Conservation (phyloP, 2,329 filamentous ascomycete species). For the Cladosporium sp. region DNA sequence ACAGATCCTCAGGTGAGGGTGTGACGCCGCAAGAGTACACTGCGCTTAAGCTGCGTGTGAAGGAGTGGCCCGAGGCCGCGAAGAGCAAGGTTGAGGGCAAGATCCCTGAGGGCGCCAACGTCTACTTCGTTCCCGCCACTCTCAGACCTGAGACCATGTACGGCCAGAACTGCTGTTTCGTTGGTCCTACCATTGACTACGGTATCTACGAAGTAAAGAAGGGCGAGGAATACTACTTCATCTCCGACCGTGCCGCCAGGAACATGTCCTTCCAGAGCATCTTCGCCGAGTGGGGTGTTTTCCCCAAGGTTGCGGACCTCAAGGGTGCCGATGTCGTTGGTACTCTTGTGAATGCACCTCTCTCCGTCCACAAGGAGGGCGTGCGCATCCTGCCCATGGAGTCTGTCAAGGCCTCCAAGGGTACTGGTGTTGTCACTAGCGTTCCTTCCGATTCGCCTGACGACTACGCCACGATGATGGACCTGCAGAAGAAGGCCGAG, state of each 20-base stretch:
- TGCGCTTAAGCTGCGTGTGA: slow-evolving; percentile 82
- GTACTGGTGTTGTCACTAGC: slow-evolving; percentile 91
- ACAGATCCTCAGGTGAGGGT: slow-evolving; percentile 74
- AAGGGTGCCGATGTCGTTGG: slow-evolving; percentile 77
- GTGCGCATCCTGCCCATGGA: slow-evolving; percentile 95
- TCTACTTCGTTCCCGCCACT: slow-evolving; percentile 89
- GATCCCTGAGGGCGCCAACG: slow-evolving; percentile 69
- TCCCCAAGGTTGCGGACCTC: slow-evolving; percentile 70
- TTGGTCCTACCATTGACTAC: slow-evolving; percentile 84
- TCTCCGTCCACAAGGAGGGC: slow-evolving; percentile 77
- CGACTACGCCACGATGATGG: slow-evolving; percentile 82
- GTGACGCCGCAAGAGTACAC: slow-evolving; percentile 88
- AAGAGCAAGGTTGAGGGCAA: slow-evolving; percentile 68
- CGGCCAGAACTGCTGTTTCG: slow-evolving; percentile 92
- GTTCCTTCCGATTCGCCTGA: slow-evolving; percentile 95
- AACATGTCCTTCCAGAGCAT: slow-evolving; percentile 96
- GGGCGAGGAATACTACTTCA: slow-evolving; percentile 68
- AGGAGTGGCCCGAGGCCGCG: slow-evolving; percentile 79
- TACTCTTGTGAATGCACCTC: slow-evolving; percentile 81
- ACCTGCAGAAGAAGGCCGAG: slow-evolving; percentile 89
- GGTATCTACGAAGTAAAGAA: slow-evolving; percentile 70
- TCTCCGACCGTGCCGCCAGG: slow-evolving; percentile 75
- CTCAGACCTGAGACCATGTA: slow-evolving; percentile 98
- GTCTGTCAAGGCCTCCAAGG: slow-evolving; percentile 83
- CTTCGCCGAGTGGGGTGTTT: slow-evolving; percentile 70